Base-by-base conservation (phyloP, 345 rosid genomes). In the Kernera saxatilis region DNA sequence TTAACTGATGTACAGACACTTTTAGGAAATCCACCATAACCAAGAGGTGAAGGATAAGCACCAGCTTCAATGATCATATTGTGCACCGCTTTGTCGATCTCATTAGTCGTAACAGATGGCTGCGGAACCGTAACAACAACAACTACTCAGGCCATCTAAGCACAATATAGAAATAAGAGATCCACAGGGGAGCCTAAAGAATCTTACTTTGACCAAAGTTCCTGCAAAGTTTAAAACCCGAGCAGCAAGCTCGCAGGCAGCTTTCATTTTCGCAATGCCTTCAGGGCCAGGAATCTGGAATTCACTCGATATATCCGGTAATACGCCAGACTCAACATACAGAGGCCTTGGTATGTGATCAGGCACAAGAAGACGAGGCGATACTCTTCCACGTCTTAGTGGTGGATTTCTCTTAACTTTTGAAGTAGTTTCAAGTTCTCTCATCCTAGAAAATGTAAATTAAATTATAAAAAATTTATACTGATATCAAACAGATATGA, bases 1-100 rank as follows among this genome's bases (percentile, higher is more conserved):
- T 93, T 91, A 60, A 93, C 94, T 4, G 98, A 93, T 27, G 97
- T 91, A 59, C 97, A 93, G 0, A 93, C 96, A 72, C 97, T 91
- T 76, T 93, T 93, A 3, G 97, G 98, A 74, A 93, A 93, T 17
- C 94, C 90, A 41, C 97, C 98, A 65, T 93, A 91, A 44, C 98
- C 98, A 78, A 93, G 96, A 77, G 97, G 98, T 9, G 97, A 91
- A 77, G 98, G 98, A 80, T 91, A 93, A 75, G 97, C 97, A 76
- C 92, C 98, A 7, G 97, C 94, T 65, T 89, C 93, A 36, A 89
- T 84, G 17, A 93, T 89, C 98, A 91, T 89, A 61, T 86, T 70
- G 67, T 87, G 96, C 60, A 93, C 98, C 15, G 91, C 98, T 80
- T 83, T 86, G 77, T 93, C 97, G 67, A 93, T 93, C 83, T 93